Percentiles rank a stretch among this genome's conserved stretches.
Conservation (phyloP, 768 basidiomycete genomes). For the Holtermanniella nyarrowii region DNA sequence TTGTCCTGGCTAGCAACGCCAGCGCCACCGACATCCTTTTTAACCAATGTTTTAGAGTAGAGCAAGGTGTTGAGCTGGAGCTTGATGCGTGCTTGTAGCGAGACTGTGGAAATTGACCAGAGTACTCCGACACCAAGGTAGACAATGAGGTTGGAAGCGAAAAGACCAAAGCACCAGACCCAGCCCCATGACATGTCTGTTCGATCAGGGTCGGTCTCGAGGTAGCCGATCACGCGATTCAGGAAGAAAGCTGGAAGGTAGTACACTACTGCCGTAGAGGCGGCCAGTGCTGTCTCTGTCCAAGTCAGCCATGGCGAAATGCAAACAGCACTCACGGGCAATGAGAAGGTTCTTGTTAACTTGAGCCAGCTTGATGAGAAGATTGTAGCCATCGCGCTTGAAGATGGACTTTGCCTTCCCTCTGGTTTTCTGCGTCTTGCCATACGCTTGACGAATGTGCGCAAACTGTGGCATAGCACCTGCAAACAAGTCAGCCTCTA, state of each 20-base stretch:
- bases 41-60: slow-evolving; percentile 72
- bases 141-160: slow-evolving; percentile 32
- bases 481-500: slow-evolving; percentile 5
- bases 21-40: slow-evolving; percentile 60
- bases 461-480: slow-evolving; percentile 26
- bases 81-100: slow-evolving; percentile 58
- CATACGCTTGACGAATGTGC: slow-evolving; percentile 27
- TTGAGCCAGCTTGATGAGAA: slow-evolving; percentile 32
- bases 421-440: slow-evolving; percentile 23
- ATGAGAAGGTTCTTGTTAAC: slow-evolving; percentile 27
- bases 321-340: slow-evolving; percentile 24
- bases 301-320: not conserved
- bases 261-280: slow-evolving; percentile 32
- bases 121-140: slow-evolving; percentile 41
- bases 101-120: slow-evolving; percentile 47
- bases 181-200: slow-evolving; percentile 59
- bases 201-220: slow-evolving; percentile 55
- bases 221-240: slow-evolving; percentile 51
- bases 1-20: slow-evolving; percentile 11
- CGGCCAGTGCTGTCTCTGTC: slow-evolving; percentile 29
- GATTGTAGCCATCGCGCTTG: slow-evolving; percentile 25
- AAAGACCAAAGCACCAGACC: slow-evolving; percentile 47
- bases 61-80: slow-evolving; percentile 74
- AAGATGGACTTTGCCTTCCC: slow-evolving; percentile 3
- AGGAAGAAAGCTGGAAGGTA: slow-evolving; percentile 53